Conservation (phyloP, 768 basidiomycete genomes). For the Lactarius vividus region DNA sequence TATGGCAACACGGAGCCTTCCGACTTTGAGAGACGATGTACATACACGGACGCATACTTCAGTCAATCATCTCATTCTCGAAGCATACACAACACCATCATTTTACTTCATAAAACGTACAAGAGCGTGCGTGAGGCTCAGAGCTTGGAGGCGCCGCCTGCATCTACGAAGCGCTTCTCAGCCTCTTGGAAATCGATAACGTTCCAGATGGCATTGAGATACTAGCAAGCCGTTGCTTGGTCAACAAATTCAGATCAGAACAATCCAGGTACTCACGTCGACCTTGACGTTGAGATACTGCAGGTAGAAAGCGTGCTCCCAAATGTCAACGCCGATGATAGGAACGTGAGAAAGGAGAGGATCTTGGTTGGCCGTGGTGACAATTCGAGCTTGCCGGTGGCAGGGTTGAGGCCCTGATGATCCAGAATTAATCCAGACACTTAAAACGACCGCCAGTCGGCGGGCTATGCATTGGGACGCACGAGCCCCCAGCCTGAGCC, state of each 20-base stretch:
- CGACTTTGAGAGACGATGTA: background rate
- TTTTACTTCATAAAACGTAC: background rate
- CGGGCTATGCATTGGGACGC: constrained; percentile 36
- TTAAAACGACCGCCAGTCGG: background rate
- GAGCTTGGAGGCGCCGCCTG: constrained; percentile 37
- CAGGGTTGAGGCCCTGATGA: constrained; percentile 63
- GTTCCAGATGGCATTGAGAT: constrained; percentile 74
- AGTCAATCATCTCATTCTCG: constrained; percentile 1
- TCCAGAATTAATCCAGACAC: constrained; percentile 9
- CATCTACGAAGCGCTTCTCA: constrained; percentile 60
- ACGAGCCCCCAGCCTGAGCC: constrained; percentile 98
- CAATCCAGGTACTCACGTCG: constrained; percentile 57
- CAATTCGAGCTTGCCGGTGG: constrained; percentile 73
- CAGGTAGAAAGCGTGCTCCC: constrained; percentile 96
- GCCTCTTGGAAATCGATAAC: constrained; percentile 74
- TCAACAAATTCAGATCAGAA: background rate
- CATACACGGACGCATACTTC: background rate
- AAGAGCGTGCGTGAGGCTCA: constrained; percentile 26
- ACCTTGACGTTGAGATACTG: constrained; percentile 95
- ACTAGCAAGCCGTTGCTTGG: constrained; percentile 39
- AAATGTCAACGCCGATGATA: constrained; percentile 90
- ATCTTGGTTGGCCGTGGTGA: constrained; percentile 95
- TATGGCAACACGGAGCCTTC: background rate
- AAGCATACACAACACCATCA: background rate
- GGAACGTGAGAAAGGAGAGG: constrained; percentile 75